These are phyloP conservation scores for Ballota nigra DNA, from an alignment of 257 asterid species.

Conservation along the genomic window DNA sequence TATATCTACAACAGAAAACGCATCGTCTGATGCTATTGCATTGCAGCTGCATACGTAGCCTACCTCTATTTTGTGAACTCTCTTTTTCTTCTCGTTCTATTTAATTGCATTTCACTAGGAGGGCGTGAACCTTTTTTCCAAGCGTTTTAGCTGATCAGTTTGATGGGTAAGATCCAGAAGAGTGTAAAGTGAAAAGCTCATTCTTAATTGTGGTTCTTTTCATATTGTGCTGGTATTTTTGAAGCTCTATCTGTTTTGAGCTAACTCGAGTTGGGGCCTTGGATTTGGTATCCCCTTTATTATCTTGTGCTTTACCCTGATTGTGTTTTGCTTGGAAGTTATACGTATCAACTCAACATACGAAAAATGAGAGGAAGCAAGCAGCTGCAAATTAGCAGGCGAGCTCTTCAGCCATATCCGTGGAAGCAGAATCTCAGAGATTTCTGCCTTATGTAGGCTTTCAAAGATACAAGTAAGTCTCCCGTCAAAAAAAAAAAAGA, in stretches of 20 bases:
- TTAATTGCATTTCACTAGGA: constrained; percentile 53
- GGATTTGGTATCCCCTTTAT: constrained; percentile 76
- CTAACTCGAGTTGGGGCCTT: constrained; percentile 69
- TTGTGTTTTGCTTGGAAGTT: constrained; percentile 50
- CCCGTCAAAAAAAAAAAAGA: too few species aligned
- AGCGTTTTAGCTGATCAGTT: constrained; percentile 78
- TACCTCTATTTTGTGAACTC: background rate
- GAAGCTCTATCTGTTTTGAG: constrained; percentile 38
- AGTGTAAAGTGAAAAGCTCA: constrained; percentile 63
- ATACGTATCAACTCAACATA: constrained; percentile 49
- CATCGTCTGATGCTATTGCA: background rate
- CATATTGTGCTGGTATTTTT: constrained; percentile 39
- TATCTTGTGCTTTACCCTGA: constrained; percentile 50
- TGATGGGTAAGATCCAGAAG: constrained; percentile 51
- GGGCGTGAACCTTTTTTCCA: constrained; percentile 76
- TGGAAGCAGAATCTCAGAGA: constrained; percentile 43
- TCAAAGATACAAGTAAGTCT: constrained; percentile 47
- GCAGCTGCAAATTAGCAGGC: constrained; percentile 48
- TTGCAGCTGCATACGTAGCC: too few species aligned
- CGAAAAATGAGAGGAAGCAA: constrained; percentile 34
- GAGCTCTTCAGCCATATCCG: constrained; percentile 23
- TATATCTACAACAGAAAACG: constrained; percentile 38
- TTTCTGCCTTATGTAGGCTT: constrained; percentile 37
- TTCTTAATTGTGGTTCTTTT: constrained; percentile 74
- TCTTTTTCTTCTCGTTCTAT: constrained; percentile 61